Conservation (phyloP, 1,284 basidiomycete genomes). For the Ustilago xerochloae region DNA sequence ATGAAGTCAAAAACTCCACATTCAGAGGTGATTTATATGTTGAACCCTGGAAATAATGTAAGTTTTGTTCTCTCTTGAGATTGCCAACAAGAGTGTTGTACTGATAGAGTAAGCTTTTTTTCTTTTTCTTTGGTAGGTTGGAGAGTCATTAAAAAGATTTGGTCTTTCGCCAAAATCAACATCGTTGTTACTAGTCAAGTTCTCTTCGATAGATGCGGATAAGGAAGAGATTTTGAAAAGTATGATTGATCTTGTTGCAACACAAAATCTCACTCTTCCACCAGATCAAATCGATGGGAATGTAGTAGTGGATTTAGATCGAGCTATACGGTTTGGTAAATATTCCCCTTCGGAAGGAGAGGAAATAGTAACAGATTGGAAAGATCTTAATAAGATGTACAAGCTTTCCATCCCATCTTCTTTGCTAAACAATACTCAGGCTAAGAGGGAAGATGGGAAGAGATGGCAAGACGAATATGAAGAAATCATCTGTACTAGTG, state of each 20-base stretch:
- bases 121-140: constrained; percentile 18
- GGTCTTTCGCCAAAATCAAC: constrained; percentile 36
- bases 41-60: constrained; percentile 48
- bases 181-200: constrained; percentile 44
- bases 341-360: not conserved
- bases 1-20: constrained; percentile 53
- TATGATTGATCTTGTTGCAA: constrained; percentile 34
- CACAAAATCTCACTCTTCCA: constrained; percentile 17
- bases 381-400: constrained; percentile 52
- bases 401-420: constrained; percentile 38
- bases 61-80: constrained; percentile 4
- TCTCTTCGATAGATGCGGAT: constrained; percentile 17
- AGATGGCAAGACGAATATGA: constrained; percentile 15
- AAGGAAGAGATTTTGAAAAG: constrained; percentile 9
- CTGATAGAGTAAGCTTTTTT: not conserved
- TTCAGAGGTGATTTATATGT: constrained; percentile 50
- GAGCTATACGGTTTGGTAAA: constrained; percentile 16
- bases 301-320: constrained; percentile 20
- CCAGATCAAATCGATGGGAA: too few species aligned
- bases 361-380: constrained; percentile 40
- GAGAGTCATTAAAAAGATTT: constrained; percentile 49
- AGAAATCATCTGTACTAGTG: constrained; percentile 45
- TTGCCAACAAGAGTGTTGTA: too few species aligned
- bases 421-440: constrained; percentile 2
- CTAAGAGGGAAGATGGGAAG: not conserved